Evolutionary conservation across 345 rosid genomes (phyloP), one percentile per base, ranked within the genome.

Genomic region (Eucalyptus grandis): DNA sequence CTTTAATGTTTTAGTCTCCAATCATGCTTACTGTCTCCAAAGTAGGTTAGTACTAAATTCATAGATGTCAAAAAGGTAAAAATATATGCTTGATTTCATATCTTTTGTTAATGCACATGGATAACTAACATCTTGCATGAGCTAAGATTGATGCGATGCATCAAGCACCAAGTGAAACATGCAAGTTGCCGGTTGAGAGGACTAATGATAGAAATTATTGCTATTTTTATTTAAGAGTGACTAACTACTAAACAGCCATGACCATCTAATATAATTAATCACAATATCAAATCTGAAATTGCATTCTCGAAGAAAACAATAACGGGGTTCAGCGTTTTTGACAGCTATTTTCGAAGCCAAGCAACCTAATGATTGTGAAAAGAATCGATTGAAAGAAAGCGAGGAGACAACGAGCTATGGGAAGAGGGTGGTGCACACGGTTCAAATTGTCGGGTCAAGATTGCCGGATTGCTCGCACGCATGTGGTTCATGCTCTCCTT

Each of bases 391-490:
- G 85, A 77, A 11, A 40, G 85, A 40, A 40, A 40, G 30, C 3
- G 3, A 77, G 85, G 85, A 34, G 90, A 34, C 2, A n/a, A 44
- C 27, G 65, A 62, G 83, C 44, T 16, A 22, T 6, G 81, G 17
- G 82, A 58, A 8, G 24, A 92, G 89, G 88, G 92, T 93, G 24
- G 93, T 91, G 31, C 95, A 93, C 80, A 91, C 96, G 27, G 94
- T 97, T 13, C 94, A 94, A 81, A 93, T 95, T 54, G 99, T 97
- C 46, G 98, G 98, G 19, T 97, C 99, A 47, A 95, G 97, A 89
- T 89, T 97, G 87, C 98, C 98, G 2, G 99, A 96, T 89, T 97
- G 98, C 91, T 94, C 98, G 5, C 98, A 96, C 88, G 99, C 98
- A 27, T 97, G 99, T 87, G 99, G 99, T 34, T 95, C 98, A 26